Percentiles rank a stretch among this genome's conserved stretches.
Evolutionary conservation across 2,329 filamentous ascomycete genomes (phyloP).

Genomic region (Penicillium sp.): DNA sequence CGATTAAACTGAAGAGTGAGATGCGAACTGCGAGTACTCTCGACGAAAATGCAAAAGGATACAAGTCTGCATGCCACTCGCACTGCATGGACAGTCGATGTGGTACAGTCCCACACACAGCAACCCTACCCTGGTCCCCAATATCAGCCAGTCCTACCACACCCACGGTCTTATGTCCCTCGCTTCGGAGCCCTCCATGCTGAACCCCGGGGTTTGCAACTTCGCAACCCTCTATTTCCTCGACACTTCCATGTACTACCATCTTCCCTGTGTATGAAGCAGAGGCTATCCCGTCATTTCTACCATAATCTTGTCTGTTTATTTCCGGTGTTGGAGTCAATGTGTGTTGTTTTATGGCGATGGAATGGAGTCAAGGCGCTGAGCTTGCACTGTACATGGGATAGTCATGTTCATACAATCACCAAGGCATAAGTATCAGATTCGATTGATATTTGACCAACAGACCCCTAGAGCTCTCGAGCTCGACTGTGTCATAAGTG

Average conservation of each 20-base stretch:
- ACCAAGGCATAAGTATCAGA: conserved; percentile 15
- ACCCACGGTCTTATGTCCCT: background rate
- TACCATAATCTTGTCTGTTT: conserved; percentile 15
- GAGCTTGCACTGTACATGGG: conserved; percentile 14
- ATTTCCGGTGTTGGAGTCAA: conserved; percentile 25
- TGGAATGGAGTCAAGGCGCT: conserved; percentile 12
- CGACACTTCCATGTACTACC: conserved; percentile 5
- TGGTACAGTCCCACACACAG: background rate
- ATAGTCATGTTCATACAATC: conserved; percentile 12
- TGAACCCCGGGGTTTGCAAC: background rate
- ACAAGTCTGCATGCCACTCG: background rate
- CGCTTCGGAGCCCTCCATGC: background rate
- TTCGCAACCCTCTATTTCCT: background rate
- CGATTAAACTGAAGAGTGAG: conserved; percentile 49
- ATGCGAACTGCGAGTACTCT: background rate
- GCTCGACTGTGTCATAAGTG: too few relatives aligned
- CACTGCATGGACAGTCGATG: background rate
- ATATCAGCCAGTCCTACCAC: background rate
- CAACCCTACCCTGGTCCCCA: background rate
- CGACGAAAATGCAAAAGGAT: background rate
- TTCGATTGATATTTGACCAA: background rate
- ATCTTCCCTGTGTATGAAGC: conserved; percentile 24
- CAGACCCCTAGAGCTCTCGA: too few relatives aligned
- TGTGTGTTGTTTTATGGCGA: conserved; percentile 2
- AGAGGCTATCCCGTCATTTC: conserved; percentile 18